Evolutionary conservation across 179 eudicot species (phyloP), one percentile per base, ranked within the genome.

Genomic region (Sideroxylon spinosum): DNA sequence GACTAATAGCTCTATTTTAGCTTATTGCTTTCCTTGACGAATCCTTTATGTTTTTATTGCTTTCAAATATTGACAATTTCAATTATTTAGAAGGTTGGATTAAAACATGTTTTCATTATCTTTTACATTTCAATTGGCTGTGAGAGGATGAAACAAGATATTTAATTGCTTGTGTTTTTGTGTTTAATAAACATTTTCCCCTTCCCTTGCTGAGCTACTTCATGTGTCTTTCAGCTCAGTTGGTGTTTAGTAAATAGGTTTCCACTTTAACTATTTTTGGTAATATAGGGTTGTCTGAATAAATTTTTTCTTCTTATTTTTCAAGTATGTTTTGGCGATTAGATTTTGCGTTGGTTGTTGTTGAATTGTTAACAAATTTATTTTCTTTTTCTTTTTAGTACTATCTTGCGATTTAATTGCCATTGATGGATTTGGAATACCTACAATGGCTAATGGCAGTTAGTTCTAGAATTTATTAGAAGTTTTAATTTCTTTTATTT

Each of bases 181-280:
- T 64, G 61, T 23, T 11, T 9, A 44, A 44, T 17, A 13, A 44
- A 22, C 9, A 55, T 75, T 75, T 57, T 37, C 67, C n/a, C 23
- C 0, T 66, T 52, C 44, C 48, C 64, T 56, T 68, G 56, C 67
- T 83, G 84, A 77, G 80, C 26, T 32, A 65, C 56, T 76, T 81
- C 75, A 78, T n/a, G 79, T 59, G 73, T 79, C 78, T 81, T 80
- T 80, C 80, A 80, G 88, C 87, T 82, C 80, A 82, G 84, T 83
- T 79, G 79, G 89, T 62, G 17, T 16, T 32, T 28, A n/a, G 11
- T 81, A 22, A 37, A 13, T 1, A 14, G 20, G 68, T 63, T 46
- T 16, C 70, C 72, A 28, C 44, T 53, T 44, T 13, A 49, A n/a
- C 10, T 37, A 20, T 22, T 37, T 81, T 26, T 55, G 56, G 74